Base-by-base conservation (phyloP, 345 rosid genomes). In the Euphorbia lathyris region DNA sequence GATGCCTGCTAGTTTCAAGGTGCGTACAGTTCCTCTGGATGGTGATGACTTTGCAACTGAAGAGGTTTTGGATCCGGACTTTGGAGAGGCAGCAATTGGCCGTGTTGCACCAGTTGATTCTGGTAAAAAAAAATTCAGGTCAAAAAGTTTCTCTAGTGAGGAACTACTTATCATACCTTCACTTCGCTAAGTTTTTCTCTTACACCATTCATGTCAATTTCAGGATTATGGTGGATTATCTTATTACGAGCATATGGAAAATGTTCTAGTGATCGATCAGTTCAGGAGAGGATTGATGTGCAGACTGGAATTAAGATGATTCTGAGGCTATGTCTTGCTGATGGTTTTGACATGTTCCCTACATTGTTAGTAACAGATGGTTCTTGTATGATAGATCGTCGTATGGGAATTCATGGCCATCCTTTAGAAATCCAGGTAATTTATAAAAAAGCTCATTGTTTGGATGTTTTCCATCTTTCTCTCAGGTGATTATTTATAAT, bases 71-170 rank as follows among this genome's bases (percentile, higher is more conserved):
- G 98, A 94, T 75, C 98, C 96, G 32, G 98, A 94, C 70, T 91
- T 91, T 76, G 96, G 98, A 43, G 97, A 91, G 77, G 95, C 98
- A 47, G 97, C 98, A 64, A 94, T 91, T 74, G 98, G 98, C 71
- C 94, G 95, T 78, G 98, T 94, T 78, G 98, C 98, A 47, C 98
- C 98, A 0, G 97, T 93, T 70, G 97, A 91, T 77, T 94, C 95
- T 77, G 97, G 97, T 91, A 75, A 68, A 74, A 42, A 23, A 27
- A 22, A 26, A 59, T 67, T 74, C 50, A 36, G 29, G 22, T 17
- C 67, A 43, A 57, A 11, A 32, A 58, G 2, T 60, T 62, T 16
- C 12, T 55, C 23, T 52, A 9, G 14, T 58, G 7, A 65, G 55
- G 13, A 51, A 32, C 1, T 34, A 9, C 67, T 56, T 43, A 13